Conservation (phyloP, 192 early-diverging fungal genomes). For the Geosiphon pyriformis region DNA sequence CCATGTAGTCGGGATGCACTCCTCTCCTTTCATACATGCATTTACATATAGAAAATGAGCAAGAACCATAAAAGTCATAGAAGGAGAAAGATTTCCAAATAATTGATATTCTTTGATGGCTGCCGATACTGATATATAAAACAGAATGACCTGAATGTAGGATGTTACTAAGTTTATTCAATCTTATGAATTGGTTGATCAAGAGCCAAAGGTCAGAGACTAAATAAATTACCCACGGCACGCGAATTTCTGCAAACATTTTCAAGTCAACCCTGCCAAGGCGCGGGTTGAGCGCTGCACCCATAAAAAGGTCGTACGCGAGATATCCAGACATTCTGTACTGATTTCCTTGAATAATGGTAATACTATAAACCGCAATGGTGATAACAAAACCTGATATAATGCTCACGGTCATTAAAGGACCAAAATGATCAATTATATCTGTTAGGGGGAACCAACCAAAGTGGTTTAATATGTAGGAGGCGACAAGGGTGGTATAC, state of each 20-base stretch:
- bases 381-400: slow-evolving; percentile 47
- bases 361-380: slow-evolving; percentile 28
- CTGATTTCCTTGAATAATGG: slow-evolving; percentile 30
- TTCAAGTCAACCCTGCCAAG: slow-evolving; percentile 42
- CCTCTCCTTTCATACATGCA: slow-evolving; percentile 47
- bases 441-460: slow-evolving; percentile 40
- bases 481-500: slow-evolving; percentile 42
- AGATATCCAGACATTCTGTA: slow-evolving; percentile 54
- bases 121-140: slow-evolving; percentile 44
- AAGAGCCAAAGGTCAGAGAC: too few relatives aligned
- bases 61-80: slow-evolving; percentile 42
- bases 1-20: slow-evolving; percentile 49
- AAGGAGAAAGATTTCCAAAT: slow-evolving; percentile 32
- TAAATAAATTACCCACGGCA: slow-evolving; percentile 40
- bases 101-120: slow-evolving; percentile 43
- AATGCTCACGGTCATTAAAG: slow-evolving; percentile 48
- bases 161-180: too few relatives aligned
- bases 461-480: slow-evolving; percentile 40
- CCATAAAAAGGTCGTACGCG: slow-evolving; percentile 47
- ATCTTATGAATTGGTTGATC: too few relatives aligned
- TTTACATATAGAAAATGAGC: slow-evolving; percentile 47
- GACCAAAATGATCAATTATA: slow-evolving; percentile 54
- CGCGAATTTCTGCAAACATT: slow-evolving; percentile 47
- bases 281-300: slow-evolving; percentile 40
- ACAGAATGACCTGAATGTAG: slow-evolving; percentile 28